Evolutionary conservation across 1,284 basidiomycete species (phyloP).

Genomic region (Sanghuangporus baumii): DNA sequence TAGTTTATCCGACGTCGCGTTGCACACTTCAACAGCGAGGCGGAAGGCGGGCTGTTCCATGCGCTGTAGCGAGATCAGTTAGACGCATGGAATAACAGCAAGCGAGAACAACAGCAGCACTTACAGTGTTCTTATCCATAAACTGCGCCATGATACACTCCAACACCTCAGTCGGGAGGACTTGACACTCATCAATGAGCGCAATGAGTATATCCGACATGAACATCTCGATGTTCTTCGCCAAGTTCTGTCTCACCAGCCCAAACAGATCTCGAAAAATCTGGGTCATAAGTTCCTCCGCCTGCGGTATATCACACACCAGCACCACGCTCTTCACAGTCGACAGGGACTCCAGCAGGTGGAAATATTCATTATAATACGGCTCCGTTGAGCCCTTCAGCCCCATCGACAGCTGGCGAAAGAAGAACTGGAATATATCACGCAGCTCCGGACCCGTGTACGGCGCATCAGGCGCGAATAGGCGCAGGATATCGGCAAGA

Average conservation of each 20-base stretch:
- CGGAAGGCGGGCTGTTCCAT: slow-evolving; percentile 75
- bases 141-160: slow-evolving; percentile 86
- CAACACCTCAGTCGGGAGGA: slow-evolving; percentile 73
- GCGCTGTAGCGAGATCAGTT: slow-evolving; percentile 35
- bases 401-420: slow-evolving; percentile 72
- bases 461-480: slow-evolving; percentile 96
- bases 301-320: slow-evolving; percentile 83
- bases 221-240: slow-evolving; percentile 86
- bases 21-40: slow-evolving; percentile 88
- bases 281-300: slow-evolving; percentile 80
- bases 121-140: slow-evolving; percentile 49
- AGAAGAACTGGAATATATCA: slow-evolving; percentile 95
- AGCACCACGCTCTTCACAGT: slow-evolving; percentile 94
- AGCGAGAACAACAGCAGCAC: neutral
- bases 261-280: slow-evolving; percentile 83
- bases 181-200: slow-evolving; percentile 80
- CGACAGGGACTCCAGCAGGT: slow-evolving; percentile 87
- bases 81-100: slow-evolving; percentile 9
- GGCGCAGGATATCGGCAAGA: slow-evolving; percentile 86
- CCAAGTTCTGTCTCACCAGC: slow-evolving; percentile 74
- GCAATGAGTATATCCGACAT: slow-evolving; percentile 87
- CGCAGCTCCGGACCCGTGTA: slow-evolving; percentile 85
- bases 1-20: slow-evolving; percentile 76
- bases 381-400: slow-evolving; percentile 66
- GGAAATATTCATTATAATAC: slow-evolving; percentile 89